Evolutionary conservation across 2,329 filamentous ascomycete genomes (phyloP).

Genomic region (Fusarium vanettenii): DNA sequence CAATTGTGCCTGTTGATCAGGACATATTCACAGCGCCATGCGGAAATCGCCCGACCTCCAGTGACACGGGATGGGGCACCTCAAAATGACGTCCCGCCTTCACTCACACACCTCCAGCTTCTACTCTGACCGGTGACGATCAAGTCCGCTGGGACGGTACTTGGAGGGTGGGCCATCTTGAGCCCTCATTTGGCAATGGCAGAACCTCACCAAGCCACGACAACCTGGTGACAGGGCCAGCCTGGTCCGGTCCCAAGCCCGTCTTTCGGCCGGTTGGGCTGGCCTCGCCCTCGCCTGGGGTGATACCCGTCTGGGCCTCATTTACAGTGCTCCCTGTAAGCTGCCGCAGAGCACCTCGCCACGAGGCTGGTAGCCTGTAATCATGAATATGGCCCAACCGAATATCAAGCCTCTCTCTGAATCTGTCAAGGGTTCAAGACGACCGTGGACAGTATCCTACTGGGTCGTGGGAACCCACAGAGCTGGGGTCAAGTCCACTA

Average conservation of each 20-base stretch:
- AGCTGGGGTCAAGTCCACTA: conserved; percentile 16
- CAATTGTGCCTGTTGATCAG: conserved; percentile 14
- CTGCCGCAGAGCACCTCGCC: conserved; percentile 5
- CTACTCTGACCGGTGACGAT: conserved; percentile 31
- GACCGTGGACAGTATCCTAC: not conserved
- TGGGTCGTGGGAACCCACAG: conserved; percentile 13
- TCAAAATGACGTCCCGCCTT: conserved; percentile 26
- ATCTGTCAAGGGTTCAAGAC: not conserved
- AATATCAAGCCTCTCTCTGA: not conserved
- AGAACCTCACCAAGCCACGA: conserved; percentile 19
- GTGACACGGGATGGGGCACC: conserved; percentile 11
- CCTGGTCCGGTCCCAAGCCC: not conserved
- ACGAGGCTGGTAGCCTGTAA: conserved; percentile 8
- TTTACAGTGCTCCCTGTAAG: conserved; percentile 15
- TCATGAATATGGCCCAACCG: conserved; percentile 3
- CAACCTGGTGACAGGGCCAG: conserved; percentile 10
- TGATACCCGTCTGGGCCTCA: conserved; percentile 27
- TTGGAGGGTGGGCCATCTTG: conserved; percentile 42
- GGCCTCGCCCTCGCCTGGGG: not conserved
- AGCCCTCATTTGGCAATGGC: conserved; percentile 51
- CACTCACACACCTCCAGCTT: not conserved
- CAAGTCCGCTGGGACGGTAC: conserved; percentile 35
- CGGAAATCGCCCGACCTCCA: conserved; percentile 22
- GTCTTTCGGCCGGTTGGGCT: conserved; percentile 11
- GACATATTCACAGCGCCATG: conserved; percentile 9